A percentile compares a stretch with the other conserved stretches of the same genome.
Evolutionary conservation across 208 protist genomes (phyloP).

Genomic region (Crithidia mellificae): DNA sequence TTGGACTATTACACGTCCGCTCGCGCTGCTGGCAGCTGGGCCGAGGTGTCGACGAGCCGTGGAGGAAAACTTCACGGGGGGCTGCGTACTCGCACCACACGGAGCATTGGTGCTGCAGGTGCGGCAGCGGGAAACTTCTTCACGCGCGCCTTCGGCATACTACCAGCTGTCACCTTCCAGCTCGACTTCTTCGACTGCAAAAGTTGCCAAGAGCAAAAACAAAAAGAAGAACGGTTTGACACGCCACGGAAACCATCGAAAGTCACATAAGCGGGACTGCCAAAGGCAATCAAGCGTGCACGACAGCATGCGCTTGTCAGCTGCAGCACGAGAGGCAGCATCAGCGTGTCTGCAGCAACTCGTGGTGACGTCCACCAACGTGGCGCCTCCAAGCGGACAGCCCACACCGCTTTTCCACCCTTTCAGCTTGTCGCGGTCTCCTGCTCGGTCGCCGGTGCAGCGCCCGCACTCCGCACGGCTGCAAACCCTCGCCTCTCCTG

Average conservation of each 20-base stretch:
- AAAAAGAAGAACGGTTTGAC: not conserved
- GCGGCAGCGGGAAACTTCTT: not conserved
- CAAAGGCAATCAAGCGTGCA: too few species aligned
- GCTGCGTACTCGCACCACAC: conserved; percentile 48
- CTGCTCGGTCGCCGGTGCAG: conserved; percentile 3
- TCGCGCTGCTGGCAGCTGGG: conserved; percentile 46
- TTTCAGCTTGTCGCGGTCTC: not conserved
- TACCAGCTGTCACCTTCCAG: too few species aligned
- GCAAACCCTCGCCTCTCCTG: too few species aligned
- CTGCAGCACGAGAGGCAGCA: not conserved
- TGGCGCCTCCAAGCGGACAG: too few species aligned
- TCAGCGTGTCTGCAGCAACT: conserved; percentile 1
- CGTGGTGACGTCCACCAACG: conserved; percentile 22
- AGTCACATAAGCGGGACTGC: too few species aligned
- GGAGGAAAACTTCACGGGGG: conserved; percentile 35
- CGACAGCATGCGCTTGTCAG: too few species aligned
- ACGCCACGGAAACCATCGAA: too few species aligned
- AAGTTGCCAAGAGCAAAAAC: not conserved
- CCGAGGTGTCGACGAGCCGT: conserved; percentile 35
- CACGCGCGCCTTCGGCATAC: too few species aligned
- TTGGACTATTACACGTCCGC: conserved; percentile 26
- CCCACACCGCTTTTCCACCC: too few species aligned
- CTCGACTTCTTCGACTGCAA: not conserved
- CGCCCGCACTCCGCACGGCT: too few species aligned
- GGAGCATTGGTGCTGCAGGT: conserved; percentile 46